Evolutionary conservation across 2,329 filamentous ascomycete genomes (phyloP).

Genomic region (Penicillium sp.): DNA sequence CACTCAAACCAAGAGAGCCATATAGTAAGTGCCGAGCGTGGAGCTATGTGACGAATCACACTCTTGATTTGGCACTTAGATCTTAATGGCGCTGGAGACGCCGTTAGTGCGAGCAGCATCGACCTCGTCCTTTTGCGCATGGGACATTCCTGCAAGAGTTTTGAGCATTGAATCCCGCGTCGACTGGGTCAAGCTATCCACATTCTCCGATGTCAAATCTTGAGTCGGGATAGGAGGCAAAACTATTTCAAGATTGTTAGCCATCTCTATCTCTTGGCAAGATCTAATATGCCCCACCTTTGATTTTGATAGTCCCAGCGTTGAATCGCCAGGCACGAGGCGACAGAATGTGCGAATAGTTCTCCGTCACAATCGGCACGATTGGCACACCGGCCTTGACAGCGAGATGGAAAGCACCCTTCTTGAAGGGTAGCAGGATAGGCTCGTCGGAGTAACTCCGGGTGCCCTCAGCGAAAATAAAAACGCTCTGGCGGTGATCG

Average conservation of each 20-base stretch:
- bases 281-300: constrained; percentile 53
- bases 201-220: constrained; percentile 70
- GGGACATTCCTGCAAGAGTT: constrained; percentile 48
- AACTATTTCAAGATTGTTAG: constrained; percentile 50
- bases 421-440: constrained; percentile 90
- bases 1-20: neutral
- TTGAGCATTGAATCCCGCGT: constrained; percentile 74
- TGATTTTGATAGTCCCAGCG: constrained; percentile 69
- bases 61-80: constrained; percentile 25
- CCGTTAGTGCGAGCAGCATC: constrained; percentile 23
- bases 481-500: constrained; percentile 59
- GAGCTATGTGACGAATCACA: neutral
- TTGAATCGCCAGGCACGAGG: constrained; percentile 64
- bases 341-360: constrained; percentile 72
- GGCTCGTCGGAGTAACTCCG: constrained; percentile 83
- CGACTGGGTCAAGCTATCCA: constrained; percentile 67
- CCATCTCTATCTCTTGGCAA: neutral
- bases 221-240: constrained; percentile 76
- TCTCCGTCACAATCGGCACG: constrained; percentile 77
- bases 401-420: constrained; percentile 95
- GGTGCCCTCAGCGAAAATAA: constrained; percentile 73
- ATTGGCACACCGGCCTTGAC: constrained; percentile 92
- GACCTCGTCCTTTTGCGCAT: constrained; percentile 22
- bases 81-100: constrained; percentile 35
- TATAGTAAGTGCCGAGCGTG: neutral